Percentiles rank a stretch among this genome's conserved stretches.
These are phyloP conservation scores for Castanospermum australe DNA, from an alignment of 306 rosid genomes.

Conservation along the genomic window DNA sequence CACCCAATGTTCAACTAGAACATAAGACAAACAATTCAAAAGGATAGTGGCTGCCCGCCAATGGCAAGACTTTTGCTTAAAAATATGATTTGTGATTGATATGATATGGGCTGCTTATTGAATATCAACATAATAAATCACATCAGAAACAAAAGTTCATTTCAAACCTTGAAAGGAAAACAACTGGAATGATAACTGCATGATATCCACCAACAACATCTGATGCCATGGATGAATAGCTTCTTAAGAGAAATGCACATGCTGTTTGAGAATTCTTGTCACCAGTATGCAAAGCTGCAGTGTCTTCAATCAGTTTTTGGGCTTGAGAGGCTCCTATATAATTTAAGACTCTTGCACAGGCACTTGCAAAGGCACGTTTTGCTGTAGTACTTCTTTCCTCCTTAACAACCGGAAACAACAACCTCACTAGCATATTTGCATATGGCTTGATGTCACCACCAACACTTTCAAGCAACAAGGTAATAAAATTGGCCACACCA, in stretches of 20 bases:
- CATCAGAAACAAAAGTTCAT: conserved; percentile 19
- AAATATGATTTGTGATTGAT: background rate
- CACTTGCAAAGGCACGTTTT: conserved; percentile 91
- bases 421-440: conserved; percentile 68
- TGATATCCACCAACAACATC: conserved; percentile 85
- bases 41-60: conserved; percentile 4
- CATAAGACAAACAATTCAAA: conserved; percentile 6
- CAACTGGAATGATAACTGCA: conserved; percentile 64
- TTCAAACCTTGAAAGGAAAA: conserved; percentile 83
- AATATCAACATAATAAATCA: conserved; percentile 14
- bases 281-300: conserved; percentile 73
- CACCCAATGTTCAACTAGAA: background rate
- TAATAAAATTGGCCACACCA: conserved; percentile 90
- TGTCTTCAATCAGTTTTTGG: conserved; percentile 81
- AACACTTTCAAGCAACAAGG: conserved; percentile 76
- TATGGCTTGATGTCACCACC: conserved; percentile 79
- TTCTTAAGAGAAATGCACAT: conserved; percentile 78
- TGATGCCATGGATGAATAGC: conserved; percentile 75
- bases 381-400: conserved; percentile 80
- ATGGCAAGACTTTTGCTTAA: conserved; percentile 1
- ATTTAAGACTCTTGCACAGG: conserved; percentile 74
- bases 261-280: conserved; percentile 84
- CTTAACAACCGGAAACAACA: conserved; percentile 84
- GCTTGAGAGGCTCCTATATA: conserved; percentile 63
- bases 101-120: background rate